Evolutionary conservation across 2,329 filamentous ascomycete genomes (phyloP), one percentile per base, ranked within the genome.

Genomic region (Bipolaris victoriae): DNA sequence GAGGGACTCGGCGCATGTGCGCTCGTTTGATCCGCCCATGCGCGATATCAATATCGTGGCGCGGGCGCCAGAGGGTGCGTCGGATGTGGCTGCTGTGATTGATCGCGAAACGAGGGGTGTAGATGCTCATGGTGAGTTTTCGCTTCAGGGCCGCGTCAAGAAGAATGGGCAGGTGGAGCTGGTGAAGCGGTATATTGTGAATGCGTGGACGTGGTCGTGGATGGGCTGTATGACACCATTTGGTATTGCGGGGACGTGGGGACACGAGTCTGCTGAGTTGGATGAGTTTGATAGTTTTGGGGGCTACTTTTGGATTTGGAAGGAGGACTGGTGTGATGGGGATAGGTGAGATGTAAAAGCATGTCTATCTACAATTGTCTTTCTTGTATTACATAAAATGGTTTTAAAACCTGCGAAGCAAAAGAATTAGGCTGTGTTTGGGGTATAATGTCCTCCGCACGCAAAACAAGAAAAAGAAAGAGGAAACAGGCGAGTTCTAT

Each of bases 241-340:
- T 48, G 69, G 68, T 0, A 69, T 71, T 9, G 60, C 65, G 18
- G 69, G 67, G 3, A 50, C 56, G 3, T 71, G 65, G 68, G 58
- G 62, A 31, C 15, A 24, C 3, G 18, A 48, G 1, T 22, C 24
- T 3, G 40, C 49, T 13, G 43, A 44, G 29, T 13, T 13, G 11
- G 24, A 29, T 2, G 26, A 49, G 2, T 22, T 24, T 15, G 40
- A 51, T 13, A 37, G 41, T 3, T 64, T 69, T 37, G 64, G 64
- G n/a, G 66, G 67, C 0, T 65, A 69, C 24, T 67, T 70, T 20
- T 70, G 68, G 65, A 66, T 70, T 7, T 70, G 65, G 62, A 71
- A 70, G 43, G 41, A 58, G 20, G 64, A 69, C n/a, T 71, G 66
- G 67, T 54, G 51, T 41, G 13, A 13, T 26, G 20, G 6, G 1